phyloP scores from a whole-genome alignment of 345 rosid species.

The Populus ilicifolia region DNA sequence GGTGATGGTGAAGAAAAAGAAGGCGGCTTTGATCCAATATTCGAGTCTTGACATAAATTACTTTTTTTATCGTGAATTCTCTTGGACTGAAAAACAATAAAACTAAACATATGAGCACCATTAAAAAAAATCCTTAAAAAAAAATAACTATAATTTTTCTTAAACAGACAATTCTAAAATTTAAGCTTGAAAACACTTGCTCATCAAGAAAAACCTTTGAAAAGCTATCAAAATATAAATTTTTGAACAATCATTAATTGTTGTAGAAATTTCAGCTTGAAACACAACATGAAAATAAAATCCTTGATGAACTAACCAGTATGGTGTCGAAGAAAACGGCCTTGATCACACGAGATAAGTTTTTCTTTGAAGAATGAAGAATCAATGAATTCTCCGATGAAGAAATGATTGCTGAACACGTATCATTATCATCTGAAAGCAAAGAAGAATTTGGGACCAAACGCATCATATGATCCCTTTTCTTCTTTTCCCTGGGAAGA shows the following conservation, averaged over 20 bases:
- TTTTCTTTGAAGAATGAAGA: constrained; percentile 16
- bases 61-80: constrained; percentile 23
- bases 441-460: not conserved
- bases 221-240: not conserved
- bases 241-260: not conserved
- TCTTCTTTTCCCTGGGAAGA: not conserved
- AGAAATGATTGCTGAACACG: not conserved
- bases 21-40: constrained; percentile 8
- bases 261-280: not conserved
- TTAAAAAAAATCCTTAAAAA: not conserved
- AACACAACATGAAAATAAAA: not conserved
- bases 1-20: not conserved
- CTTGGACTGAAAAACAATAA: constrained; percentile 17
- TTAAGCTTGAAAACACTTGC: not conserved
- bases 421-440: not conserved
- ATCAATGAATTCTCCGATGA: constrained; percentile 3
- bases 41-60: constrained; percentile 6
- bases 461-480: not conserved
- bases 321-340: constrained; percentile 32
- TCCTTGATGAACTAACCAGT: constrained; percentile 26
- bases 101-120: not conserved
- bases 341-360: constrained; percentile 34
- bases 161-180: not conserved
- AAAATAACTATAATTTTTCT: too few species aligned
- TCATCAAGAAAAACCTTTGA: not conserved